Base-by-base conservation (phyloP, 2,329 filamentous ascomycete genomes). In the Diaporthe caulivora region DNA sequence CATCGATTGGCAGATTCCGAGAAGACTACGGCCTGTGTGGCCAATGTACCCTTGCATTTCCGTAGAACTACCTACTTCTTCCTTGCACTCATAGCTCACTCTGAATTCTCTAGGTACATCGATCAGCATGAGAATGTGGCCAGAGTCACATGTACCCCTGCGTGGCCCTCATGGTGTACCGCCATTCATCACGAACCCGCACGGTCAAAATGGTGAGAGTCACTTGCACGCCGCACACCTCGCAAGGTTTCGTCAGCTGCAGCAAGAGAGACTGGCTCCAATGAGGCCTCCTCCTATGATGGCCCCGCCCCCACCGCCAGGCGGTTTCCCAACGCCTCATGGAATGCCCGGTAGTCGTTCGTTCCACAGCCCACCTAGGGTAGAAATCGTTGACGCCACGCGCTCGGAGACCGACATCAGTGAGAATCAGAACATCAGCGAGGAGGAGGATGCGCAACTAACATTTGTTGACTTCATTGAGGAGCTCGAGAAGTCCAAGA, bases 121-220 rank as follows among this genome's bases (percentile, higher is more conserved):
- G n/a, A 44, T 74, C 15, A 53, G n/a, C 9, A 74, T 74, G 72
- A 54, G 9, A 2, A 71, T 74, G 68, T 54, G 68, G 51, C 68
- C 55, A 5, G 5, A 17, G n/a, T 13, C 5, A n/a, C n/a, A n/a
- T n/a, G n/a, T n/a, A 8, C 53, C 58, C 4, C 4, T 64, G 8
- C 34, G 24, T 31, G 26, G 24, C 7, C 21, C 42, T 3, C 62
- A 71, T n/a, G 42, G 31, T 2, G 7, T n/a, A 5, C 57, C 60
- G 18, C 70, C 58, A 13, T 67, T 55, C 31, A 4, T 31, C 18
- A 15, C 40, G 13, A 42, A 31, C 10, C 21, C 26, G 13, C 42
- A 51, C 9, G 31, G 21, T 47, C 13, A 18, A n/a, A 37, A 17
- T 9, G 13, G 21, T 1, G 42, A 18, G 4, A 18, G 10, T 51